These are phyloP conservation scores for Iberis pinnata DNA, from an alignment of 345 rosid genomes.

Conservation along the genomic window DNA sequence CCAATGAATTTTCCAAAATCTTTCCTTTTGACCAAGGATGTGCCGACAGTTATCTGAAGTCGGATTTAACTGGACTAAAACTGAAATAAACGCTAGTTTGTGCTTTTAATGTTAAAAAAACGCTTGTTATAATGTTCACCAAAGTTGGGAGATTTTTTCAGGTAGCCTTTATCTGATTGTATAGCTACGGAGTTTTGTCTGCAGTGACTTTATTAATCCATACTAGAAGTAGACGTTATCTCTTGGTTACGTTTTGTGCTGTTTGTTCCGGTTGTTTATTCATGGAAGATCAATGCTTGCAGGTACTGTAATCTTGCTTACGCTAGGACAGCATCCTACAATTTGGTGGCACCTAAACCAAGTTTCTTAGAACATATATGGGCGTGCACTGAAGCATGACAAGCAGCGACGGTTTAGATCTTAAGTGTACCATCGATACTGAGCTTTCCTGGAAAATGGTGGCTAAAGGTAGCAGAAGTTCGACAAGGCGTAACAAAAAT, in stretches of 20 bases:
- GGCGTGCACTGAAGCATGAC: constrained; percentile 33
- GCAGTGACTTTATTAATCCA: neutral
- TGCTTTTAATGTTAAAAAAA: constrained; percentile 6
- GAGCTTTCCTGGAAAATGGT: constrained; percentile 50
- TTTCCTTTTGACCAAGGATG: neutral
- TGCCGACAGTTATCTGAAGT: constrained; percentile 7
- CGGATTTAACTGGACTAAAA: neutral
- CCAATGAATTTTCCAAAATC: neutral
- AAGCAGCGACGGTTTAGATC: constrained; percentile 42
- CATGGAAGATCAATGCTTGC: constrained; percentile 1
- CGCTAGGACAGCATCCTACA: constrained; percentile 7
- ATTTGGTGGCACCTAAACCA: no score
- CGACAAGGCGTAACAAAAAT: constrained; percentile 44
- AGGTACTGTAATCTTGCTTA: constrained; percentile 8
- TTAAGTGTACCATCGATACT: constrained; percentile 36
- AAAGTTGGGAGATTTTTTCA: neutral
- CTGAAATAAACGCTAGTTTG: neutral
- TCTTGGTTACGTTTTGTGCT: constrained; percentile 1
- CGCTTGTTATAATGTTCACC: neutral
- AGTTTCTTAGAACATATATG: constrained; percentile 1
- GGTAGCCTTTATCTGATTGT: constrained; percentile 13
- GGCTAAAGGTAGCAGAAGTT: constrained; percentile 48
- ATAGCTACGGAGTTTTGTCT: neutral
- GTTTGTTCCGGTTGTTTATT: neutral
- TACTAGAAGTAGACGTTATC: neutral